Percentiles rank a stretch among this genome's conserved stretches.
Evolutionary conservation across 495 filamentous ascomycete genomes (phyloP).

Genomic region (Peziza echinospora): DNA sequence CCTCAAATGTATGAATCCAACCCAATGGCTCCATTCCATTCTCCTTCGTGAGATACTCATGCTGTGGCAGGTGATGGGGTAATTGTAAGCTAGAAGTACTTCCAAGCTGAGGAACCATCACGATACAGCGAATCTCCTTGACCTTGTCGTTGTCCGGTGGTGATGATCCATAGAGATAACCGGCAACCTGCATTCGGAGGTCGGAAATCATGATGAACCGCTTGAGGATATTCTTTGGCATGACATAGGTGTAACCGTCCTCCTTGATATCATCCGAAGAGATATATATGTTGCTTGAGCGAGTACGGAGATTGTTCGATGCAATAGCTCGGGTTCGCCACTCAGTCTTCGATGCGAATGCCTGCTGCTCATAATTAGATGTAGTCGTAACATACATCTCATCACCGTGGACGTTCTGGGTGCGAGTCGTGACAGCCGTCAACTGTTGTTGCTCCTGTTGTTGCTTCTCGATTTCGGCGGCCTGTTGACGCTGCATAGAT

Average conservation of each 20-base stretch:
- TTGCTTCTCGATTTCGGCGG: slow-evolving; percentile 97
- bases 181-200: slow-evolving; percentile 86
- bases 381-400: slow-evolving; percentile 97
- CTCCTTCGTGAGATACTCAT: slow-evolving; percentile 59
- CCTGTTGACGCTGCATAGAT: slow-evolving; percentile 95
- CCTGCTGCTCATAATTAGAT: slow-evolving; percentile 88
- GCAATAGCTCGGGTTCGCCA: slow-evolving; percentile 96
- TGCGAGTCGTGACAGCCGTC: slow-evolving; percentile 94
- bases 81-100: slow-evolving; percentile 79
- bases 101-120: slow-evolving; percentile 94
- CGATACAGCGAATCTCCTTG: slow-evolving; percentile 89
- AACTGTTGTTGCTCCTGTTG: slow-evolving; percentile 91
- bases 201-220: slow-evolving; percentile 97
- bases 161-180: slow-evolving; percentile 84
- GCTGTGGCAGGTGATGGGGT: slow-evolving; percentile 77
- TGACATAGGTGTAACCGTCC: slow-evolving; percentile 69
- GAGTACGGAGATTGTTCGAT: slow-evolving; percentile 81
- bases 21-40: slow-evolving; percentile 64
- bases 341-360: slow-evolving; percentile 95
- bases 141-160: slow-evolving; percentile 87
- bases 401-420: slow-evolving; percentile 91
- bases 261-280: slow-evolving; percentile 76
- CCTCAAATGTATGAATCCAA: slow-evolving; percentile 85
- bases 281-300: slow-evolving; percentile 96
- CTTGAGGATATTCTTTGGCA: slow-evolving; percentile 98